A percentile compares a stretch with the other conserved stretches of the same genome.
These are phyloP conservation scores for Ramaria sp. DNA, from an alignment of 768 basidiomycete genomes.

Conservation along the genomic window DNA sequence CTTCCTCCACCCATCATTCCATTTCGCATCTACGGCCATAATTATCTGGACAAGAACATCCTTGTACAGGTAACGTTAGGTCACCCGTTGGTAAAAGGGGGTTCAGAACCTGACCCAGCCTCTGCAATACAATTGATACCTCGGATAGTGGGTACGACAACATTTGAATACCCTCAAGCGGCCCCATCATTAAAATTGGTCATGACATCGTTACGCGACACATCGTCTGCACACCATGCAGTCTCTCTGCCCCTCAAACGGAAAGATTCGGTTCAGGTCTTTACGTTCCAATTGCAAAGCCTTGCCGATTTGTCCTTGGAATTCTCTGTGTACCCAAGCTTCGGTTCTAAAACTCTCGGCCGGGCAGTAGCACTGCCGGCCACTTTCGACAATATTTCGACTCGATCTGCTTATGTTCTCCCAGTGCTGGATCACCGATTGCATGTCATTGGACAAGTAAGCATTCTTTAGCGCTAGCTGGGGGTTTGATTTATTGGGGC, in stretches of 20 bases:
- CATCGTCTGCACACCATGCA: conserved; percentile 81
- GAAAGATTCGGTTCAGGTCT: conserved; percentile 55
- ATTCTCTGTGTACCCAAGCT: conserved; percentile 94
- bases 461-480: not conserved
- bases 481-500: not conserved
- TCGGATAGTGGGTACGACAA: conserved; percentile 59
- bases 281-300: conserved; percentile 78
- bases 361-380: conserved; percentile 79
- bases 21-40: conserved; percentile 94
- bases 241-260: conserved; percentile 65
- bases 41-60: conserved; percentile 78
- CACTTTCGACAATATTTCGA: conserved; percentile 48
- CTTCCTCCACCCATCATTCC: conserved; percentile 98
- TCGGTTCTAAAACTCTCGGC: conserved; percentile 94
- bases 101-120: conserved; percentile 24
- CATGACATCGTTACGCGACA: conserved; percentile 80
- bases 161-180: conserved; percentile 56
- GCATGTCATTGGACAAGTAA: conserved; percentile 88
- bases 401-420: conserved; percentile 23
- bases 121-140: conserved; percentile 58
- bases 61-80: conserved; percentile 84
- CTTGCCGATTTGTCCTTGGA: conserved; percentile 70
- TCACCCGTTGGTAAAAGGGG: conserved; percentile 36
- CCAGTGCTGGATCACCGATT: conserved; percentile 90
- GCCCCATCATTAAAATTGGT: conserved; percentile 88